These are phyloP conservation scores for Neoboletus magnificus DNA, from an alignment of 768 basidiomycete species.

Conservation along the genomic window DNA sequence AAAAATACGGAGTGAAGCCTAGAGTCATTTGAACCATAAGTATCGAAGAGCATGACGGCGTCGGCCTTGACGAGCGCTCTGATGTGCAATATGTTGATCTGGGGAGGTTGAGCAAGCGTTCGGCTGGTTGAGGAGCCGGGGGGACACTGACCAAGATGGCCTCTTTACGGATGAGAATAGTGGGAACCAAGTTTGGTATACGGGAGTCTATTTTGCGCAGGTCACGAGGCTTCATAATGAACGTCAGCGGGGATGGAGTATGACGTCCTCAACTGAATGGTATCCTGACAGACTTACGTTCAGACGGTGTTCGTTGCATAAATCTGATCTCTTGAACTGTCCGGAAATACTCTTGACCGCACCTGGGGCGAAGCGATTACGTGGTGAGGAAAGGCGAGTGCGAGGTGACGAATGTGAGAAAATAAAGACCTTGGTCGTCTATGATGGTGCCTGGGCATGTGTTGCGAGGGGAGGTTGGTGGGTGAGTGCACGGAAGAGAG, in stretches of 20 bases:
- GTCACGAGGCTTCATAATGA: constrained; percentile 73
- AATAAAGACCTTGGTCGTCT: constrained; percentile 71
- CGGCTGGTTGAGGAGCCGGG: not conserved
- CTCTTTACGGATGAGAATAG: constrained; percentile 85
- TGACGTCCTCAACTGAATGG: constrained; percentile 16
- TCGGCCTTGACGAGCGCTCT: constrained; percentile 93
- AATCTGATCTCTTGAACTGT: constrained; percentile 85
- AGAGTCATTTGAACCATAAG: constrained; percentile 84
- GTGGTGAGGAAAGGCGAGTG: constrained; percentile 15
- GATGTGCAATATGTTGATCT: constrained; percentile 94
- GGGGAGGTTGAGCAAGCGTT: constrained; percentile 13
- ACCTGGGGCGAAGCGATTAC: constrained; percentile 46
- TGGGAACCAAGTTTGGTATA: constrained; percentile 91
- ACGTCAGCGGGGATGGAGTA: constrained; percentile 21
- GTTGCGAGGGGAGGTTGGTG: constrained; percentile 13
- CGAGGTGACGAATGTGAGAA: constrained; percentile 10
- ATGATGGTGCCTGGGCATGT: constrained; percentile 70
- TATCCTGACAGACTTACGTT: constrained; percentile 60
- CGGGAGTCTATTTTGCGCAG: constrained; percentile 94
- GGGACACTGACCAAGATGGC: constrained; percentile 74
- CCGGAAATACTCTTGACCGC: constrained; percentile 85
- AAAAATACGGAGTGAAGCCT: constrained; percentile 82
- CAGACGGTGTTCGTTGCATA: constrained; percentile 82
- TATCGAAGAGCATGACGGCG: constrained; percentile 87
- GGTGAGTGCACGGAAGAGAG: constrained; percentile 4